Evolutionary conservation across 73 alveolate species (phyloP), one percentile per base, ranked within the genome.

Genomic region (Paramecium biaurelia): DNA sequence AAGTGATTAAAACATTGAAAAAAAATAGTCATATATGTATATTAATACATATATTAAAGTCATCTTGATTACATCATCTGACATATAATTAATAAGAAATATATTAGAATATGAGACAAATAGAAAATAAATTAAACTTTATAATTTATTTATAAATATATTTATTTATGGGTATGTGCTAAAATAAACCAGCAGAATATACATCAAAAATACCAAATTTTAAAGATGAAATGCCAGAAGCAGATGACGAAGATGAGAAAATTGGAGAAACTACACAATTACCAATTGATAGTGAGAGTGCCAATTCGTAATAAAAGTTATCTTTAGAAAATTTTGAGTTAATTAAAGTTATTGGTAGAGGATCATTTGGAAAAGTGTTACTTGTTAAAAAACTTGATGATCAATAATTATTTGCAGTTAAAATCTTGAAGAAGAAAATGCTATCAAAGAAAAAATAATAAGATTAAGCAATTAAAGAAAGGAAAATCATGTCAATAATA

Each of bases 281-380:
- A 53, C 28, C 30, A 5, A n/a, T 53, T n/a, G 68, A 53, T 18
- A 14, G 68, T 53, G 68, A 53, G 20, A 53, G n/a, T 53, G 32
- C 23, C 18, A 5, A 53, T 53, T 15, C 30, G 6, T 4, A 15
- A 4, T 34, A 18, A 53, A 53, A 53, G 11, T 53, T 53, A 93
- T 28, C 96, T 0, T 47, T 47, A n/a, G 59, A 47, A 4, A 26
- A 95, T 93, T 96, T 96, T 85, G 94, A 24, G 2, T 70, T 95
- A 28, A 89, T 94, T 34, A 94, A 97, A 95, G 98, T 97, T 11
- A 94, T 97, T 41, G 99, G 99, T 9, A 49, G 97, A 85, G 99
- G 99, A 6, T 92, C 99, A 3, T 97, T 97, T 76, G 99, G 99
- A 37, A 97, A 97, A 92, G 99, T 97, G 12, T 92, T 96, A 85